Percentiles rank a stretch among this genome's conserved stretches.
Evolutionary conservation across 352 stramenopile genomes (phyloP).

Genomic region (Phytopythium sindhum): DNA sequence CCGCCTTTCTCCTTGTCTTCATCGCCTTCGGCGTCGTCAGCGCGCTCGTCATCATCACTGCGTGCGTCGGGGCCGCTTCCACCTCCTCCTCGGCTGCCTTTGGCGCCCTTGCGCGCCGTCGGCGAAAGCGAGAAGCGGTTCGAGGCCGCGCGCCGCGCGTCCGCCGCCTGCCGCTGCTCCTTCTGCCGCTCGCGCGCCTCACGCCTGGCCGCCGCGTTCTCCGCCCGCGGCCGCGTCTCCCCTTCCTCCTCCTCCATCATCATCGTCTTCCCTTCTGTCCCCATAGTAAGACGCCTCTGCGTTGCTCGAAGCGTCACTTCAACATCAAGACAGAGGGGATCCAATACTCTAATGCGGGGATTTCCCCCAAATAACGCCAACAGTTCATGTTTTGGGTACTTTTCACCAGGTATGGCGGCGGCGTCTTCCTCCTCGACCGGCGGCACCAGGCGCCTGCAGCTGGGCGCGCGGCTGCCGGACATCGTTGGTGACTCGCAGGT

Average conservation of each 20-base stretch:
- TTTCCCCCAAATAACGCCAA: neutral
- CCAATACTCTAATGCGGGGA: neutral
- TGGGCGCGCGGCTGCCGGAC: constrained; percentile 70
- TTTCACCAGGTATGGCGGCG: constrained; percentile 5
- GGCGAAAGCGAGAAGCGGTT: constrained; percentile 8
- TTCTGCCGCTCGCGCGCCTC: constrained; percentile 3
- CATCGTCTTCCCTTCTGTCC: neutral
- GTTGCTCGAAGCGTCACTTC: neutral
- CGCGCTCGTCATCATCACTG: neutral
- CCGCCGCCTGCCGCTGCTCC: constrained; percentile 3
- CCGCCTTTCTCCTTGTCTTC: neutral
- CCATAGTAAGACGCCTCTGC: neutral
- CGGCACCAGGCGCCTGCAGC: constrained; percentile 43
- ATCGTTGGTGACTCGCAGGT: constrained; percentile 69
- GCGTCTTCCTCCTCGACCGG: constrained; percentile 6
- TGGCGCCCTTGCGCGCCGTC: neutral
- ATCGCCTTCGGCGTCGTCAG: neutral
- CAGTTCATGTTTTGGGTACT: no score
- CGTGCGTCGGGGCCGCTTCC: constrained; percentile 1
- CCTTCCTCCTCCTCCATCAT: neutral
- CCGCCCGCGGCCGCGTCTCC: neutral
- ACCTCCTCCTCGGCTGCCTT: constrained; percentile 1
- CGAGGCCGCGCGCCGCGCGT: neutral
- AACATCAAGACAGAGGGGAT: neutral
- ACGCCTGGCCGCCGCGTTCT: neutral